Base-by-base conservation (phyloP, 1,284 basidiomycete genomes). In the Puccinia polysora region DNA sequence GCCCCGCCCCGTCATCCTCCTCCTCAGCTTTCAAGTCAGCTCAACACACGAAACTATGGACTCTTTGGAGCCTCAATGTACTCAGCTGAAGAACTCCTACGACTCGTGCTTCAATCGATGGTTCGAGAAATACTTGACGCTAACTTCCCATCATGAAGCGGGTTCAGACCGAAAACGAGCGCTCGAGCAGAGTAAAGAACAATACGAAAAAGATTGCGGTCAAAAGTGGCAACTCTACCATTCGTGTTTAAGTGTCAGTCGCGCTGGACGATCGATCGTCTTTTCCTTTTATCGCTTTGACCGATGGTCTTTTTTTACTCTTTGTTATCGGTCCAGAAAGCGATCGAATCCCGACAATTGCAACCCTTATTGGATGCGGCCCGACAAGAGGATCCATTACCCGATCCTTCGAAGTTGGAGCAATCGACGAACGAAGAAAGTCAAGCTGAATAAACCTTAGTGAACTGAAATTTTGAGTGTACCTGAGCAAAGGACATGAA, bases 81-180 rank as follows among this genome's bases (percentile, higher is more conserved):
- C 79, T 10, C 76, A 77, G 2, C 75, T 78, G 53, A 80, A 80
- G 73, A 77, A 80, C 59, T 74, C 75, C 12, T 80, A 80, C 74
- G 79, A 80, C 63, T 43, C 75, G 1, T 80, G 79, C 71, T 80
- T 80, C 73, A 77, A 79, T 65, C 38, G 71, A 8, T 80, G 79
- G 79, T 79, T 80, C 75, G 77, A 76, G 43, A 77, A 77, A 40
- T 80, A 80, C 64, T 68, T 80, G n/a, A 70, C 73, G 18, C 75
- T 78, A n/a, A 75, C 52, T 25, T 36, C 63, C 38, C 25, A n/a
- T 15, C 18, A 56, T 34, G 32, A 53, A 10, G 38, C 47, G 18
- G n/a, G 5, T 25, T 23, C 7, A 4, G 58, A 52, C 45, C 56
- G 30, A 6, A 60, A 59, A 12, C 28, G 53, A 38, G 45, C 45